Evolutionary conservation across 2,329 filamentous ascomycete genomes (phyloP), one percentile per base, ranked within the genome.

Genomic region (Colletotrichum neosansevieriae): DNA sequence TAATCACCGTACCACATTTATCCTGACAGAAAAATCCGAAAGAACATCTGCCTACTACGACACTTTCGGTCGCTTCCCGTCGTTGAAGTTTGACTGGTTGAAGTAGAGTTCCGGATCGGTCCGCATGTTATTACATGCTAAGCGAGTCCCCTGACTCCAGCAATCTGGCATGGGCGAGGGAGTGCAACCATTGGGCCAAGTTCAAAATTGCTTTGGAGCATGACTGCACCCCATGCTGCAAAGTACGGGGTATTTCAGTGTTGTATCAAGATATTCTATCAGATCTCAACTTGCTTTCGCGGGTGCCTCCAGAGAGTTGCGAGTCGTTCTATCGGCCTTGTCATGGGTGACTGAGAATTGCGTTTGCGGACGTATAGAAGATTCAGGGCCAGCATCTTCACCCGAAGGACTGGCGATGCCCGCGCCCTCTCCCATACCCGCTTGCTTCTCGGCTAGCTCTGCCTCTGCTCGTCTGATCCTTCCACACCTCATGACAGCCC

Each of bases 401-500:
- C 9, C 3, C 36, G 29, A 9, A 29, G 29, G 29, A 29, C 13
- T 38, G 1, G 10, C 49, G n/a, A 29, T 32, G 12, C 21, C 49
- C 49, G 13, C n/a, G 49, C 49, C n/a, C 15, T 19, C 49, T n/a
- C 17, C 49, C 29, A 3, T 32, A n/a, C 15, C 10, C 38, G 21
- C 15, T 6, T 65, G 65, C 34, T 59, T 59, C 49, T 21, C 60
- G 15, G 21, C 47, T 21, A 59, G 12, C 24, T 69, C 56, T 24
- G 32, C 44, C 49, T 61, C 54, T 1, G 29, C 60, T 17, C 54
- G 32, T 6, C 60, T 70, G 3, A 65, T 49, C 15, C 60, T 54
- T 7, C 65, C 59, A 24, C 65, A 64, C 4, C 65, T 19, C 60
- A 24, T 32, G 44, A 62, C 17, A 17, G 65, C 65, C 65, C 69